Evolutionary conservation across 106 monocot genomes (phyloP), one percentile per base, ranked within the genome.

Genomic region (Acorus calamus): DNA sequence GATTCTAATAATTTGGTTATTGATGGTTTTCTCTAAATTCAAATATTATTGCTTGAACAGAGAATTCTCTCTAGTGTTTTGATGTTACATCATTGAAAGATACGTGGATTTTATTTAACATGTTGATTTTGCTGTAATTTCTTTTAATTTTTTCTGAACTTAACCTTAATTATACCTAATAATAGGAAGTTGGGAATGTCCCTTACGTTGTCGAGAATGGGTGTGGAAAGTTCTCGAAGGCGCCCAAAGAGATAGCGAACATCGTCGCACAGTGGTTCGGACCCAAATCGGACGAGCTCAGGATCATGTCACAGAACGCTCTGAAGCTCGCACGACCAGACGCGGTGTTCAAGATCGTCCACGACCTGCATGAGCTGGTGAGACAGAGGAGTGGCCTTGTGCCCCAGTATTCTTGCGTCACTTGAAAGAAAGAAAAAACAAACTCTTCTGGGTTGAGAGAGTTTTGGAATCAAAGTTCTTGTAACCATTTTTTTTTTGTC

Each of bases 111-210:
- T 28, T 28, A 28, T 28, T 28, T 28, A 28, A 28, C 28, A 28
- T 28, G 28, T 28, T 28, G 28, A 28, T 28, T 28, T 28, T 28
- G 28, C 28, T 28, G 28, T 28, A 28, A 0, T 0, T 28, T 28
- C 28, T 60, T 50, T 42, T 55, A 10, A n/a, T n/a, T 44, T 14
- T 47, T 60, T 28, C 42, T 44, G 43, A 56, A 52, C 5, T 51
- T 44, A 50, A 9, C 48, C 42, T 10, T 74, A 8, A 74, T 63
- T 44, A 42, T 46, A 14, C 8, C 50, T 3, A 7, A n/a, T 65
- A 8, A 64, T 77, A 99, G 98, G 98, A 99, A 84, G 98, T 73
- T 43, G 98, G 98, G n/a, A 99, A 99, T 60, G 98, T 92, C 55
- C 92, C 92, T 11, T 99, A 87, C 49, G 98, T 99, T 2, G 98